Base-by-base conservation (phyloP, 208 protist genomes). In the Wallacemonas sp. region DNA sequence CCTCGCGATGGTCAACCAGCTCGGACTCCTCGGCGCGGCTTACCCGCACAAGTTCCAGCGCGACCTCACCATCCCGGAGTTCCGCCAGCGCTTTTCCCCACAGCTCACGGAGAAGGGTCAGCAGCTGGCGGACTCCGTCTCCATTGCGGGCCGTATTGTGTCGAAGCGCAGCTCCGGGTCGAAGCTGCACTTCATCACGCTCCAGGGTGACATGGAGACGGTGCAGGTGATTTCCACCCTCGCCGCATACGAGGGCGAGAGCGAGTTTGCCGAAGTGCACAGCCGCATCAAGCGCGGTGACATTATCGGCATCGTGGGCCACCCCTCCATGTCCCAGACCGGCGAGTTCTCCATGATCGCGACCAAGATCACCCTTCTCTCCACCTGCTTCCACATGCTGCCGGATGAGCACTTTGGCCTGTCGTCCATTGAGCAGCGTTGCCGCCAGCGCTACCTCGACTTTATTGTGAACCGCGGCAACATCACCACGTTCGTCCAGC, bases 301-400 rank as follows among this genome's bases (percentile, higher is more conserved):
- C 79, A 98, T 99, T 36, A 94, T 99, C 39, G 99, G 99, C 49
- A 79, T 99, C 2, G 69, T 32, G 3, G 99, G 99, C 25, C 78
- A 81, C 28, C 88, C 98, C 1, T 86, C 81, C n/a, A 67, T 87
- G 8, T 93, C 91, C 22, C 95, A 97, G 49, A 87, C 87, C 22
- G 92, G 84, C 36, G 93, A 98, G 75, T 90, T 98, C 54, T 96
- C 87, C 4, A 83, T 98, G 57, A 82, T 70, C 39, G 86, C 95
- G n/a, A 86, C 49, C 11, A 78, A 91, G 39, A 90, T 98, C 61
- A 88, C 75, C 8, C 81, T 98, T 18, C 86, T 98, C 8, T 91
- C 92, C 11, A 99, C 99, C 23, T 99, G 99, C 86, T 95, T 99
- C 50, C 98, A 98, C 77, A 98, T 99, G 96, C 76, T 99, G 4